phyloP scores from a whole-genome alignment of 2,329 filamentous ascomycete species.

The Aureobasidium sp. region DNA sequence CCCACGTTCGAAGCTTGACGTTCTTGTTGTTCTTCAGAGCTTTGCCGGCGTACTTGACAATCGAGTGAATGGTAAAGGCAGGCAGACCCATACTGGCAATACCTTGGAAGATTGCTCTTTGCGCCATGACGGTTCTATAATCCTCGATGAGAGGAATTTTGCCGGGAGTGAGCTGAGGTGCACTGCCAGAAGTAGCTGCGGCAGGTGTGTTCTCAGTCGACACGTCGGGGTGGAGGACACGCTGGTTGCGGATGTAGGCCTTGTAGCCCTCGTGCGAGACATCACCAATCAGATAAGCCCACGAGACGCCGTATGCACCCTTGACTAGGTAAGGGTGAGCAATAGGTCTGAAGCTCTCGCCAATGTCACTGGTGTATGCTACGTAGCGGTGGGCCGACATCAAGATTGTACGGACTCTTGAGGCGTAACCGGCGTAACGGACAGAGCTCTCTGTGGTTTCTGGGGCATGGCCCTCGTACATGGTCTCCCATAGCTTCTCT shows the following conservation, averaged over 20 bases:
- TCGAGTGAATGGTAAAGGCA: constrained; percentile 86
- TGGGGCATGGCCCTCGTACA: constrained; percentile 67
- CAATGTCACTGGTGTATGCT: constrained; percentile 90
- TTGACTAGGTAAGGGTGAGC: constrained; percentile 79
- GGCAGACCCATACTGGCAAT: constrained; percentile 90
- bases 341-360: constrained; percentile 89
- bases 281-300: constrained; percentile 87
- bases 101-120: constrained; percentile 84
- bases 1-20: constrained; percentile 69
- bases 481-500: constrained; percentile 67
- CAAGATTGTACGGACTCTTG: constrained; percentile 60
- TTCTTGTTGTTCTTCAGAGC: constrained; percentile 83
- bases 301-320: constrained; percentile 81
- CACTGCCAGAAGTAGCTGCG: constrained; percentile 19
- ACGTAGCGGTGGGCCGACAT: constrained; percentile 90
- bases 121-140: constrained; percentile 82
- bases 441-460: constrained; percentile 79
- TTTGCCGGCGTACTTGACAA: constrained; percentile 80
- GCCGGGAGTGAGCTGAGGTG: constrained; percentile 28
- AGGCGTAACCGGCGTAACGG: constrained; percentile 89
- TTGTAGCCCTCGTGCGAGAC: constrained; percentile 93
- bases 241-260: constrained; percentile 81
- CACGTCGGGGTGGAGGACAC: constrained; percentile 58
- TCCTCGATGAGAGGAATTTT: constrained; percentile 72
- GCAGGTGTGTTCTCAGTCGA: constrained; percentile 27